A percentile compares a stretch with the other conserved stretches of the same genome.
Conservation (phyloP, 2,329 filamentous ascomycete genomes). For the Biscogniauxia mediterranea region DNA sequence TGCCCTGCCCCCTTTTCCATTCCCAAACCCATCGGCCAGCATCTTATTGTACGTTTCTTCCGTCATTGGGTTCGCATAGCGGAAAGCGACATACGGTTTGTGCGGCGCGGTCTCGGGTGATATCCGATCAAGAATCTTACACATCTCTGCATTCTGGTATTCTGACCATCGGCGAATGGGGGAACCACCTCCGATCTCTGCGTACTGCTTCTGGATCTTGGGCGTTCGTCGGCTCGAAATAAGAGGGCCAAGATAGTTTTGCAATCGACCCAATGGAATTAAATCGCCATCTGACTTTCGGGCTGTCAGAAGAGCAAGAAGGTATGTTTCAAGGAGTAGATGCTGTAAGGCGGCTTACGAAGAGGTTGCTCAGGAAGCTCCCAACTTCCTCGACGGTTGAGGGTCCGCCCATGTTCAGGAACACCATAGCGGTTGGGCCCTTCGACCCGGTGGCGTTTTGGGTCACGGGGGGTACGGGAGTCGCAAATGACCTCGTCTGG, state of each 20-base stretch:
- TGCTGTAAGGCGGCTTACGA: slow-evolving; percentile 57
- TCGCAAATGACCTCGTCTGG: slow-evolving; percentile 53
- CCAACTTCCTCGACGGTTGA: slow-evolving; percentile 85
- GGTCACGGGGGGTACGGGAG: slow-evolving; percentile 71
- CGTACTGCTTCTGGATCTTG: slow-evolving; percentile 95
- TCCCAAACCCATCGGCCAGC: slow-evolving; percentile 85
- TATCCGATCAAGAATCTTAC: slow-evolving; percentile 88
- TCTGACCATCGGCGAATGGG: slow-evolving; percentile 98
- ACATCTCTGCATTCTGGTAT: slow-evolving; percentile 91
- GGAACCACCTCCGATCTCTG: slow-evolving; percentile 93
- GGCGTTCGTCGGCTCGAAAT: slow-evolving; percentile 86
- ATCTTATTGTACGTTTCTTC: slow-evolving; percentile 88
- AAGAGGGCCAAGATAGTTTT: slow-evolving; percentile 85
- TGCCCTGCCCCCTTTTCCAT: slow-evolving; percentile 84
- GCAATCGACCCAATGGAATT: slow-evolving; percentile 90
- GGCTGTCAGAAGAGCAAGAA: slow-evolving; percentile 15
- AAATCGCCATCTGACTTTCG: slow-evolving; percentile 82
- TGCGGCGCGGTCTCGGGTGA: slow-evolving; percentile 93
- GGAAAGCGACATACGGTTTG: slow-evolving; percentile 95
- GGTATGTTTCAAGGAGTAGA: not conserved
- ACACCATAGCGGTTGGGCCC: slow-evolving; percentile 95
- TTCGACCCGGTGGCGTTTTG: slow-evolving; percentile 68
- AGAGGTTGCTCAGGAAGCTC: slow-evolving; percentile 85
- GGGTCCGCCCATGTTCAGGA: slow-evolving; percentile 98
- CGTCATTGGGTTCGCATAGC: slow-evolving; percentile 89